Evolutionary conservation across 495 filamentous ascomycete genomes (phyloP).

Genomic region (Astrocystis sublimbata): DNA sequence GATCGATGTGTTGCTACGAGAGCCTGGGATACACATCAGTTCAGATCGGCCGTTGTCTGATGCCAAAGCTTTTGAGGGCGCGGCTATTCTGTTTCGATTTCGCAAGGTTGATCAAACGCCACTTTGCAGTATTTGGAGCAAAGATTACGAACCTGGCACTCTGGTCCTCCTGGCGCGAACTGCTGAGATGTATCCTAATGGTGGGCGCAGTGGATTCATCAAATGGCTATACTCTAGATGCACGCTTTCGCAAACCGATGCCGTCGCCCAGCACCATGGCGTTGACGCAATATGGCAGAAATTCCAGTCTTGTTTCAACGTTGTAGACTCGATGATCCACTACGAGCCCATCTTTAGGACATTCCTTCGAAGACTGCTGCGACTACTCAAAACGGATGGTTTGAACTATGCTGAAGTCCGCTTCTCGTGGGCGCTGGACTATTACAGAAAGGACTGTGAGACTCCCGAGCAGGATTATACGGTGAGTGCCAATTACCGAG

Average conservation of each 20-base stretch:
- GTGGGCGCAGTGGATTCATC: constrained; percentile 70
- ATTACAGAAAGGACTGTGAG: constrained; percentile 59
- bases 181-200: constrained; percentile 70
- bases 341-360: constrained; percentile 90
- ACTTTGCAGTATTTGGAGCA: constrained; percentile 58
- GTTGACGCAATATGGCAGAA: constrained; percentile 77
- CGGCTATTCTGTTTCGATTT: constrained; percentile 58
- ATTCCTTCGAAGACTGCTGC: constrained; percentile 68
- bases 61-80: constrained; percentile 46
- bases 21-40: constrained; percentile 71
- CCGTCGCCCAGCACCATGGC: constrained; percentile 75
- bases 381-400: constrained; percentile 70
- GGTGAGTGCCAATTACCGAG: too few relatives aligned
- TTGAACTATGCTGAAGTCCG: constrained; percentile 79
- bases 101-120: constrained; percentile 28
- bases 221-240: constrained; percentile 75
- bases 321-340: constrained; percentile 71
- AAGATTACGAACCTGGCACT: constrained; percentile 56
- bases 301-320: constrained; percentile 65
- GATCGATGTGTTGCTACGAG: constrained; percentile 67
- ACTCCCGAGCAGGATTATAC: constrained; percentile 60
- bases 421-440: constrained; percentile 61
- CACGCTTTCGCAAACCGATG: constrained; percentile 68
- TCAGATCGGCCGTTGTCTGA: constrained; percentile 55
- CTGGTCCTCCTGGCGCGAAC: constrained; percentile 62